Evolutionary conservation across 345 rosid species (phyloP).

Genomic region (Tarenaya hassleriana): DNA sequence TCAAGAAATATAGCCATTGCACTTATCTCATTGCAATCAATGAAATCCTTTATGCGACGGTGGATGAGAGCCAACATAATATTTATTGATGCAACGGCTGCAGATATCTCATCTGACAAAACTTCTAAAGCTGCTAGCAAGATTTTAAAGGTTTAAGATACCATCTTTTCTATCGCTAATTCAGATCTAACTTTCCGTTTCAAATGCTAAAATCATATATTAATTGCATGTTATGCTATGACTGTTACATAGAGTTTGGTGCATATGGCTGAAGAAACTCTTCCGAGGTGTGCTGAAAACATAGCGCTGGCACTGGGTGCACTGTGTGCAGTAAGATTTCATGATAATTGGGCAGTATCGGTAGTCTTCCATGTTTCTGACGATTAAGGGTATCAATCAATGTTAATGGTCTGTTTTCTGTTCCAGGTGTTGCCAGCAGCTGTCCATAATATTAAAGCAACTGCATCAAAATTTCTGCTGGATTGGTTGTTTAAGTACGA

Average conservation of each 20-base stretch:
- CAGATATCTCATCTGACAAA: slow-evolving; percentile 41
- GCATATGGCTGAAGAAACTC: slow-evolving; percentile 57
- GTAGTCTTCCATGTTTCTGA: slow-evolving; percentile 15
- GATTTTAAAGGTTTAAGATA: slow-evolving; percentile 64
- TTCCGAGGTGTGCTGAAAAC: slow-evolving; percentile 87
- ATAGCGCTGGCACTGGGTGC: slow-evolving; percentile 83
- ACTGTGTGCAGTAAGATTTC: slow-evolving; percentile 53
- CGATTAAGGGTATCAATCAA: background rate
- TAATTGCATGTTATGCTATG: slow-evolving; percentile 9
- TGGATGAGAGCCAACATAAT: slow-evolving; percentile 64
- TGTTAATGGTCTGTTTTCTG: slow-evolving; percentile 16
- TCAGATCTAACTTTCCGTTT: background rate
- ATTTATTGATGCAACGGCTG: slow-evolving; percentile 40
- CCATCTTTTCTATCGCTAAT: slow-evolving; percentile 14
- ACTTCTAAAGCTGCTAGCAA: slow-evolving; percentile 69
- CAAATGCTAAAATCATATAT: slow-evolving; percentile 7
- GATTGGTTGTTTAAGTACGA: slow-evolving; percentile 75
- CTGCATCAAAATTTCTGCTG: slow-evolving; percentile 76
- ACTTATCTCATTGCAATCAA: slow-evolving; percentile 79
- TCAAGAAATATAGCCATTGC: slow-evolving; percentile 75
- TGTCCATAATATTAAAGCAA: slow-evolving; percentile 58
- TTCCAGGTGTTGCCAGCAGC: slow-evolving; percentile 82
- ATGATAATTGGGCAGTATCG: slow-evolving; percentile 3
- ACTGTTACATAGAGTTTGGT: slow-evolving; percentile 46
- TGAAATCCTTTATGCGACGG: slow-evolving; percentile 75